These are phyloP conservation scores for Furcasterigmium furcatum DNA, from an alignment of 2,329 filamentous ascomycete genomes.

Conservation along the genomic window DNA sequence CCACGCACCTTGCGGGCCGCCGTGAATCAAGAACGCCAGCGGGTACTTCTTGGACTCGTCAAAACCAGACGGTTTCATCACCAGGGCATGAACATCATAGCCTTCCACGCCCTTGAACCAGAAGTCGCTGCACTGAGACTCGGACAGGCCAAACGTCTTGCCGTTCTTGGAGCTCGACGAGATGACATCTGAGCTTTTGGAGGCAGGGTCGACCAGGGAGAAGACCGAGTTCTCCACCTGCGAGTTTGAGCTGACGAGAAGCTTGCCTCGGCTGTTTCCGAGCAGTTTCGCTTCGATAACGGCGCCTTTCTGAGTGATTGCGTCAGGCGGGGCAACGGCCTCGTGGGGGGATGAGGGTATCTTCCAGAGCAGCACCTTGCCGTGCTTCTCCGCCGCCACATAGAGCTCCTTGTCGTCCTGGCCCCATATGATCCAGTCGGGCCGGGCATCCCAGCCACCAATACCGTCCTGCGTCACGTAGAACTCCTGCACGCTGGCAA, in stretches of 20 bases:
- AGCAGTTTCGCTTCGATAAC: conserved; percentile 53
- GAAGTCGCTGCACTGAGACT: conserved; percentile 62
- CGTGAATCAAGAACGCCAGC: conserved; percentile 76
- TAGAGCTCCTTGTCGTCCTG: conserved; percentile 61
- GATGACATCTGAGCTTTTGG: conserved; percentile 36
- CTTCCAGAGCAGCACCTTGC: conserved; percentile 58
- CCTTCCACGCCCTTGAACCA: conserved; percentile 61
- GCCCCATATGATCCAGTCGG: conserved; percentile 56
- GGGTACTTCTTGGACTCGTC: conserved; percentile 71
- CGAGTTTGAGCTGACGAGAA: conserved; percentile 67
- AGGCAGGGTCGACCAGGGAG: conserved; percentile 49
- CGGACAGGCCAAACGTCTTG: conserved; percentile 62
- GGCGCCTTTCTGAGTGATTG: conserved; percentile 50
- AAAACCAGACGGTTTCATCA: conserved; percentile 66
- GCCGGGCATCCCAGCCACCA: conserved; percentile 58
- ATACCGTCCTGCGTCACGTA: conserved; percentile 60
- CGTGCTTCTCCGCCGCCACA: conserved; percentile 70
- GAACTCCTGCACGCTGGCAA: conserved; percentile 58
- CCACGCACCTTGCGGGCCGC: conserved; percentile 78
- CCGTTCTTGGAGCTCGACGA: conserved; percentile 67
- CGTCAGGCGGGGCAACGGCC: conserved; percentile 43
- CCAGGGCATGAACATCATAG: conserved; percentile 67
- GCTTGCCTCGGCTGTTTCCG: conserved; percentile 33
- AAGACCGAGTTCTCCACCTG: conserved; percentile 72
- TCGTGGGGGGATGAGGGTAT: conserved; percentile 52